Base-by-base conservation (phyloP, 208 protist species). In the Leishmania amazonensis region DNA sequence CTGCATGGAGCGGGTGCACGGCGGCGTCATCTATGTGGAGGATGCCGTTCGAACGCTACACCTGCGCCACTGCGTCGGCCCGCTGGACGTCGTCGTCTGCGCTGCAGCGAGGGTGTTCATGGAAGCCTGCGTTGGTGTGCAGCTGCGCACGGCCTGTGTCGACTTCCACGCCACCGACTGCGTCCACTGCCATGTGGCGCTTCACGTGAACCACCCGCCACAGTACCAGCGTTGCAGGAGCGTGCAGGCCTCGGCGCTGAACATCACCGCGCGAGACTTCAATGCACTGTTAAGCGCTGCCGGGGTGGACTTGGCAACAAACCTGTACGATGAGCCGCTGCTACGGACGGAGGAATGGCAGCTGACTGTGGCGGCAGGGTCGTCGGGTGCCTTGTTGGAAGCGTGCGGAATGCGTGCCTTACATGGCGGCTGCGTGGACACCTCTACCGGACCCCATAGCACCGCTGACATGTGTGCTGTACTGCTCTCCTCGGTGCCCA, bases 121-220 rank as follows among this genome's bases (percentile, higher is more conserved):
- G 81, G 90, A 92, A 64, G 72, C 65, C 1, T 96, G 95, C 79
- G 86, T 88, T 35, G 89, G 90, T 51, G 89, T 97, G 21, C 93
- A 91, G 60, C 68, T 97, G 76, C 92, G 90, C 21, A 85, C 85
- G 1, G 88, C 92, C 0, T 96, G 93, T 67, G 38, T 79, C n/a
- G 60, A 81, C 45, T 93, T 96, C 72, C 79, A 71, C 8, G 91
- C 92, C 0, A 81, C 67, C 0, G 79, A 94, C 72, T 97, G 90
- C 67, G 83, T 83, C 6, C 79, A 85, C 45, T 96, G 93, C 82
- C 91, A 95, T 78, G 62, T 90, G 42, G 91, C 95, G 13, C 86
- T 95, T n/a, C 91, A 96, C 79, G 89, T 93, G 6, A 96, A 96
- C 79, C 86, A 83, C 24, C 73, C 42, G 0, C 95, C 95, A 31